A percentile compares a stretch with the other conserved stretches of the same genome.
phyloP scores from a whole-genome alignment of 176 grass and related monocot species.

The Triticum urartu region DNA sequence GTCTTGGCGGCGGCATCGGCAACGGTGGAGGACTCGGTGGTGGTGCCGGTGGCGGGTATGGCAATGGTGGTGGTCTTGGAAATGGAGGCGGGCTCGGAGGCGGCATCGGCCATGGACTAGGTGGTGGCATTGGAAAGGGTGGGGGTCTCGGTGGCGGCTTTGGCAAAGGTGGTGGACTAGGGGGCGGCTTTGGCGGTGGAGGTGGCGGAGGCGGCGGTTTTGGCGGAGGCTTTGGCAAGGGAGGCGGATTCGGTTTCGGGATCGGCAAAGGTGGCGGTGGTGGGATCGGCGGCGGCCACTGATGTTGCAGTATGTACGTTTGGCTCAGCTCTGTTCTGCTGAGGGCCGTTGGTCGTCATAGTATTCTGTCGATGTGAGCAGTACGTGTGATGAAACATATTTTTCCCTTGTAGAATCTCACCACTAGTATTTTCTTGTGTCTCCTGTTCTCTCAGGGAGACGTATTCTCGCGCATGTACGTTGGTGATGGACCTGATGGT shows the following conservation, averaged over 20 bases:
- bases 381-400: neutral
- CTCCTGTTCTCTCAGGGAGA: neutral
- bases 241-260: conserved; percentile 15
- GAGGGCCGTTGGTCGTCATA: neutral
- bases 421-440: too few relatives aligned
- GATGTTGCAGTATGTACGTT: neutral
- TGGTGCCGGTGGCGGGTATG: neutral
- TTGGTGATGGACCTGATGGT: neutral
- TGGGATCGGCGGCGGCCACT: conserved; percentile 18
- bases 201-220: neutral
- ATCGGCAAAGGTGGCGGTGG: conserved; percentile 13
- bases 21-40: conserved; percentile 3
- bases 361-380: neutral
- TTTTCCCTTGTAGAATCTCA: neutral
- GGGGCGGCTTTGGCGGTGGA: neutral
- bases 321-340: neutral
- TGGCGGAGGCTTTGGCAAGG: conserved; percentile 24
- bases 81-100: conserved; percentile 27
- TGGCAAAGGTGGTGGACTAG: conserved; percentile 17
- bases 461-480: neutral
- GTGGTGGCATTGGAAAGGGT: conserved; percentile 24
- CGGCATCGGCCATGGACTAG: neutral
- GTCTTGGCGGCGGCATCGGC: conserved; percentile 6
- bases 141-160: neutral
- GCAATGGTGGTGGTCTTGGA: neutral